Percentiles rank a stretch among this genome's conserved stretches.
Conservation (phyloP, 768 basidiomycete genomes). For the Serendipita sp. region DNA sequence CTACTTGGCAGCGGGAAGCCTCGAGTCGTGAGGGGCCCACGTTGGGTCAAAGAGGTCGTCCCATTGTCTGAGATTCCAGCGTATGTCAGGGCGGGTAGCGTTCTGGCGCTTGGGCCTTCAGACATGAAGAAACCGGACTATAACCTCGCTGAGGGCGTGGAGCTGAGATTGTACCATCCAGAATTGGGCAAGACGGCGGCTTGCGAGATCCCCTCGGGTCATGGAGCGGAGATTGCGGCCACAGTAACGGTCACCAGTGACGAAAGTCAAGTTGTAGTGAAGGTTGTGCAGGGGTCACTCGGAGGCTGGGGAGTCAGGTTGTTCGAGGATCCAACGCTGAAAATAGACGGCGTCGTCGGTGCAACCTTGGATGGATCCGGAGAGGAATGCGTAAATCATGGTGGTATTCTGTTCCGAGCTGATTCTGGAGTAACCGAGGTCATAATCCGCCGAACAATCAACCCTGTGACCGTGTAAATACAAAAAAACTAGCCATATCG, state of each 20-base stretch:
- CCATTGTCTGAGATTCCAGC: conserved; percentile 48
- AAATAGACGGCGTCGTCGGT: background rate
- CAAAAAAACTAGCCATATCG: background rate
- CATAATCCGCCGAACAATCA: background rate
- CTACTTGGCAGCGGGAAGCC: background rate
- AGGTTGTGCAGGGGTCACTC: conserved; percentile 8
- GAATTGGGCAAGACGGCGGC: conserved; percentile 25
- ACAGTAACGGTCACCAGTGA: conserved; percentile 22
- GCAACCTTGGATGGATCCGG: background rate
- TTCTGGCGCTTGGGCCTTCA: conserved; percentile 41
- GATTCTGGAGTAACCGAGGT: background rate
- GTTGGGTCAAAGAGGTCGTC: conserved; percentile 47
- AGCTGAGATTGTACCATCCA: conserved; percentile 38
- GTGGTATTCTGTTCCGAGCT: background rate
- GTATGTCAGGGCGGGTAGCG: conserved; percentile 42
- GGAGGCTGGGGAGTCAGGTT: background rate
- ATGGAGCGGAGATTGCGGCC: conserved; percentile 26
- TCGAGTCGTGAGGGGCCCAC: conserved; percentile 38
- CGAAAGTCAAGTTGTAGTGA: conserved; percentile 19
- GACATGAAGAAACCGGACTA: conserved; percentile 42
- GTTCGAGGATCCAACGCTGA: background rate
- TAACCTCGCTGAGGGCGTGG: conserved; percentile 31
- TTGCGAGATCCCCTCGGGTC: conserved; percentile 29
- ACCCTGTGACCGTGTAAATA: background rate
- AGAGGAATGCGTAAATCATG: background rate